Percentiles rank a stretch among this genome's conserved stretches.
These are phyloP conservation scores for Hemileccinum impolitum DNA, from an alignment of 768 basidiomycete genomes.

Conservation along the genomic window DNA sequence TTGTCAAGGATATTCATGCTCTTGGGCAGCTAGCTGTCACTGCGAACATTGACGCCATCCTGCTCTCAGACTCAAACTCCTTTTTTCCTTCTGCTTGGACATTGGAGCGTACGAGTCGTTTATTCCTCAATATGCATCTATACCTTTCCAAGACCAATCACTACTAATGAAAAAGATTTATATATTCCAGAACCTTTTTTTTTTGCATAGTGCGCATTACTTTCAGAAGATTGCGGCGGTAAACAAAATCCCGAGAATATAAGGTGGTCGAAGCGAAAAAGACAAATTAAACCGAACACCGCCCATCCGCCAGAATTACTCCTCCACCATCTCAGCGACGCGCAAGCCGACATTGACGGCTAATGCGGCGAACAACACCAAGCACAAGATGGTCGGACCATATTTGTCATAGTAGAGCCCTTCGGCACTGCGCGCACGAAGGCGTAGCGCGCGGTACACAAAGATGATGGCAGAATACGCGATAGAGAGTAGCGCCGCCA, in stretches of 20 bases:
- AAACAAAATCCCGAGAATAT: background rate
- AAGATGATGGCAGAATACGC: constrained; percentile 84
- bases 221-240: background rate
- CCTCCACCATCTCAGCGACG: constrained; percentile 46
- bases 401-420: constrained; percentile 89
- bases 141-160: constrained; percentile 20
- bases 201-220: background rate
- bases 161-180: constrained; percentile 24
- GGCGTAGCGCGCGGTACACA: constrained; percentile 64
- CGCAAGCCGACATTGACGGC: constrained; percentile 74
- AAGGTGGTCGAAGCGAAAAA: background rate
- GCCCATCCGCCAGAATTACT: constrained; percentile 1
- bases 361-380: constrained; percentile 65
- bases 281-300: background rate
- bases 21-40: constrained; percentile 18
- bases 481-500: constrained; percentile 85
- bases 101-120: constrained; percentile 20
- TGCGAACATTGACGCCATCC: constrained; percentile 9
- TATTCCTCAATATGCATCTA: constrained; percentile 25
- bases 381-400: constrained; percentile 74
- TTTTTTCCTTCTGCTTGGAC: constrained; percentile 14
- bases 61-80: constrained; percentile 2
- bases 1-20: constrained; percentile 16
- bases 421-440: constrained; percentile 69
- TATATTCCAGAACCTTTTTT: constrained; percentile 4